Evolutionary conservation across 208 protist genomes (phyloP).

Genomic region (Porcisia deanei): DNA sequence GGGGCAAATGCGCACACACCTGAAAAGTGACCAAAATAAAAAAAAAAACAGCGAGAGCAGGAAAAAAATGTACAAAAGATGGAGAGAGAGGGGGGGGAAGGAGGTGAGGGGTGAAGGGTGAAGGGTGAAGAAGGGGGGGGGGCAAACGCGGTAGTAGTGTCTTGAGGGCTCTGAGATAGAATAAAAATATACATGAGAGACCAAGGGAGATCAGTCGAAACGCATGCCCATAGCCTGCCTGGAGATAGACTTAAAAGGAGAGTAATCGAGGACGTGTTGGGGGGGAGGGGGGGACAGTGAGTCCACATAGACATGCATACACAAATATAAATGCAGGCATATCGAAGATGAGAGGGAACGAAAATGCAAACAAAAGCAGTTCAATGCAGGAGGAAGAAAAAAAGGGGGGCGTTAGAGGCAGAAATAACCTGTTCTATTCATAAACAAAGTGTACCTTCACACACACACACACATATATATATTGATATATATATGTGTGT

Average conservation of each 20-base stretch:
- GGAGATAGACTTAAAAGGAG: neutral
- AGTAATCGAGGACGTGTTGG: conserved; percentile 1
- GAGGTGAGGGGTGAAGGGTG: no score
- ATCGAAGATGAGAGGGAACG: neutral
- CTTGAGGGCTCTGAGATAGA: no score
- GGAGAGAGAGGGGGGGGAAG: no score
- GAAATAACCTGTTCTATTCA: neutral
- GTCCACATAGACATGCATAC: neutral
- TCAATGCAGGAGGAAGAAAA: conserved; percentile 5
- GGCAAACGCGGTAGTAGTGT: no score
- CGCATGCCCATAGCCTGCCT: no score
- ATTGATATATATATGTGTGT: neutral
- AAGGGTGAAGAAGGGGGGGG: no score
- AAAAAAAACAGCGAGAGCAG: neutral
- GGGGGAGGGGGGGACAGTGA: neutral
- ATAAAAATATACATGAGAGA: no score
- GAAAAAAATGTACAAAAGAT: neutral
- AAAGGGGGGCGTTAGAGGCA: neutral
- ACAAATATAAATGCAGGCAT: neutral
- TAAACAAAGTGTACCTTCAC: no score
- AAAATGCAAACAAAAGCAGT: neutral
- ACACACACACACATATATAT: neutral
- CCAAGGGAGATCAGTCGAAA: no score
- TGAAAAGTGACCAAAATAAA: neutral
- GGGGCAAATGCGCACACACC: neutral